Conservation (phyloP, 768 basidiomycete species). For the Suillus bovinus region DNA sequence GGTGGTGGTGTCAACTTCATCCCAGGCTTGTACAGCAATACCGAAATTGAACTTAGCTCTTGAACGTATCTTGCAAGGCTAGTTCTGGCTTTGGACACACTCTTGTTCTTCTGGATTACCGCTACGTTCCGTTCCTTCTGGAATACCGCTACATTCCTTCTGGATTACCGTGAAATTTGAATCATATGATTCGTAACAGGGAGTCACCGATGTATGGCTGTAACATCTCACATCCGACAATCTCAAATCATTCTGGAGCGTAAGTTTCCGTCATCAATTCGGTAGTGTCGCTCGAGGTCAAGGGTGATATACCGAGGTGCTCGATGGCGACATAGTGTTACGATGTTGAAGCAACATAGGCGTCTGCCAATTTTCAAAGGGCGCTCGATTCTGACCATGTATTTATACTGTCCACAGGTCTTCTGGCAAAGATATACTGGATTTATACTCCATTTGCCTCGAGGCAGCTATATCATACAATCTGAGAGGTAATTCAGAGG, state of each 20-base stretch:
- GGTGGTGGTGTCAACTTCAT: neutral
- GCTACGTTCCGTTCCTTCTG: neutral
- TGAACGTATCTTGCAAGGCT: neutral
- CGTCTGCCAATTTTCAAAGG: neutral
- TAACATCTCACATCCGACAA: constrained; percentile 4
- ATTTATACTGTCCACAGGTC: constrained; percentile 4
- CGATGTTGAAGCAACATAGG: neutral
- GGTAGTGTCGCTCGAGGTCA: neutral
- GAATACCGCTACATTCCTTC: neutral
- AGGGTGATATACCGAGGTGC: neutral
- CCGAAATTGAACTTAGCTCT: neutral
- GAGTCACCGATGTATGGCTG: neutral
- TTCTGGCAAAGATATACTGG: neutral
- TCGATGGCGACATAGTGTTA: constrained; percentile 1
- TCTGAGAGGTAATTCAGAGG: neutral
- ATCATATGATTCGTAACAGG: neutral
- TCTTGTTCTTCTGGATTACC: neutral
- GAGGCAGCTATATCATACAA: neutral
- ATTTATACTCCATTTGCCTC: constrained; percentile 1
- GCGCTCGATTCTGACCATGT: neutral
- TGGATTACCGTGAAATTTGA: neutral
- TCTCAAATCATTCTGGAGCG: constrained; percentile 4
- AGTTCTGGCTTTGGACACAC: neutral
- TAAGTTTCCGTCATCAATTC: neutral
- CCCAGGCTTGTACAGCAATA: neutral